Evolutionary conservation across 345 rosid species (phyloP).

Genomic region (Camelina laxa): DNA sequence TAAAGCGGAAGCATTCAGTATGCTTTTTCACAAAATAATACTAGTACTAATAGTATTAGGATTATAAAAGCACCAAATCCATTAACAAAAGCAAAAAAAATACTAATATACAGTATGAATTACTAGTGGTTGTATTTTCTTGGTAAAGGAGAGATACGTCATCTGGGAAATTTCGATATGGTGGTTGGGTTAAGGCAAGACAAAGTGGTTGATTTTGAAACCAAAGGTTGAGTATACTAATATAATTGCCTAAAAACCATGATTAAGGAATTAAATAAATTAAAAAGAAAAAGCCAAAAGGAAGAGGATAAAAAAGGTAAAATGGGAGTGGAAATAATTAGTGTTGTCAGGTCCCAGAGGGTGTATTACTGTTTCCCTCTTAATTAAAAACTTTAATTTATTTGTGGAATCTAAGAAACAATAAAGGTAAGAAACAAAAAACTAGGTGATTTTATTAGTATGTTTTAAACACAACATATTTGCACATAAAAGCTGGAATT

Average conservation of each 20-base stretch:
- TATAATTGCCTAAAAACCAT: conserved; percentile 36
- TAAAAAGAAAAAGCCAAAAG: conserved; percentile 37
- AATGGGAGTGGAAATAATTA: conserved; percentile 37
- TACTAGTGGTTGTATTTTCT: conserved; percentile 1
- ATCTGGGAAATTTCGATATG: conserved; percentile 34
- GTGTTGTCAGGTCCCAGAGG: conserved; percentile 45
- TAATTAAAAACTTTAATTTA: conserved; percentile 10
- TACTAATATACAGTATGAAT: too few species aligned
- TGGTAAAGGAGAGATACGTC: conserved; percentile 30
- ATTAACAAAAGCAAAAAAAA: neutral
- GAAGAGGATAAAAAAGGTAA: conserved; percentile 30
- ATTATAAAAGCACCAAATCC: neutral
- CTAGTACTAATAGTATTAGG: neutral
- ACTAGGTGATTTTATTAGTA: conserved; percentile 1
- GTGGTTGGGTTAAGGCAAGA: conserved; percentile 46
- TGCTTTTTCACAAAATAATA: conserved; percentile 28
- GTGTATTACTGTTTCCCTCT: conserved; percentile 34
- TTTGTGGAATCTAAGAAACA: conserved; percentile 38
- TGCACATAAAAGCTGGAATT: conserved; percentile 31
- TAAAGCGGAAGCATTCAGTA: conserved; percentile 53
- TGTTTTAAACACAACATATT: neutral
- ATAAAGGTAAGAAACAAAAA: conserved; percentile 30
- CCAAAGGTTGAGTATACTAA: conserved; percentile 26
- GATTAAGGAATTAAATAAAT: conserved; percentile 36
- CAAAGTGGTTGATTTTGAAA: conserved; percentile 43